A percentile compares a stretch with the other conserved stretches of the same genome.
These are phyloP conservation scores for Gentiana macrophylla DNA, from an alignment of 257 asterid genomes.

Conservation along the genomic window DNA sequence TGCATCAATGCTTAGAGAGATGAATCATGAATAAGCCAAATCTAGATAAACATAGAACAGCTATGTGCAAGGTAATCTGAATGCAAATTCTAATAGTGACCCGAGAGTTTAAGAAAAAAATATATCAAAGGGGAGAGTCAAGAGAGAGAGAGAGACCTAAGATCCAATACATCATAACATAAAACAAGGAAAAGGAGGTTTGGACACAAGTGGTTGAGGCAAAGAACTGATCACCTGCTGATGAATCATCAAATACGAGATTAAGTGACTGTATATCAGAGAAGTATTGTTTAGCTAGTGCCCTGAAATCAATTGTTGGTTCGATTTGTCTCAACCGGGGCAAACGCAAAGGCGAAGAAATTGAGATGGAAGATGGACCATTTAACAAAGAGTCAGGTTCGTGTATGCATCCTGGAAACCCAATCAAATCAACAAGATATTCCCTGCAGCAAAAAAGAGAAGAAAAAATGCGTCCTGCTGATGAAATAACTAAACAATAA, in stretches of 20 bases:
- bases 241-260: slow-evolving; percentile 56
- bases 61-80: neutral
- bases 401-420: slow-evolving; percentile 64
- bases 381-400: slow-evolving; percentile 92
- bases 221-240: slow-evolving; percentile 42
- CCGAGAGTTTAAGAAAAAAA: neutral
- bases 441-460: slow-evolving; percentile 49
- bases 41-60: neutral
- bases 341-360: slow-evolving; percentile 84
- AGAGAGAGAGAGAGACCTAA: neutral
- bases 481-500: neutral
- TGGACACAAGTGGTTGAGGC: neutral
- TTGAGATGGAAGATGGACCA: slow-evolving; percentile 87
- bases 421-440: slow-evolving; percentile 79
- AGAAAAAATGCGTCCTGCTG: slow-evolving; percentile 5
- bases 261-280: slow-evolving; percentile 68
- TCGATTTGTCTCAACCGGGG: slow-evolving; percentile 71
- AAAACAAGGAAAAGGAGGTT: neutral
- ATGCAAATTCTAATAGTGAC: neutral
- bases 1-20: neutral
- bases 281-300: slow-evolving; percentile 85
- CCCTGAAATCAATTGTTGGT: slow-evolving; percentile 59
- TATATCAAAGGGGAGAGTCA: neutral
- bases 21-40: too few species aligned
- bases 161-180: too few species aligned